Evolutionary conservation across 1,284 basidiomycete species (phyloP), one percentile per base, ranked within the genome.

Genomic region (Violaceomyces palustris): DNA sequence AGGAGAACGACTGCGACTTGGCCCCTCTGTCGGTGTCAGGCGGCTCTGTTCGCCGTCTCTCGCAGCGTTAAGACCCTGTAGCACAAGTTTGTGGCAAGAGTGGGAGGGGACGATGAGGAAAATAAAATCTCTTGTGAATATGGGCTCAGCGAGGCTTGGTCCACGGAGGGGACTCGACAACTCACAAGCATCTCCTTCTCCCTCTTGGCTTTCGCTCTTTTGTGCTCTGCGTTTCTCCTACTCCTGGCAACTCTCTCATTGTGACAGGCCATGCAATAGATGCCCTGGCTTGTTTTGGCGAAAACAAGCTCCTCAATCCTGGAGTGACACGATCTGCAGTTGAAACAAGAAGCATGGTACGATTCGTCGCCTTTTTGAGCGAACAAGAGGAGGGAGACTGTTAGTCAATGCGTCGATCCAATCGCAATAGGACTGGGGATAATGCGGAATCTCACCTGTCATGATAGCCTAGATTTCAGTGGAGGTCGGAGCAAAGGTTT

Each of bases 201-300:
- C 17, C 49, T 53, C 11, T 43, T 47, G 2, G 52, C 47, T 21
- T 44, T 55, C 24, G 51, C 52, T 6, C 54, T 45, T 21, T 81
- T 81, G 22, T 78, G 80, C 76, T 96, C 89, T 2, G 88, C 86
- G 73, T 96, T 89, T 53, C 87, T 82, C 56, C 89, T 78, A 61
- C 89, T 90, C 58, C 88, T 82, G 23, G 89, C 89, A 69, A 97
- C 93, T 44, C 94, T 85, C 52, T 96, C 88, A 75, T 92, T 94
- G 74, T 98, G 94, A 69, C 93, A 98, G 41, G 83, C 67, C 92
- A 97, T 96, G 74, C 93, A 98, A 75, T 98, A 98, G 56, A 98
- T 97, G 37, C 94, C 93, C 68, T 96, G 89, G 54, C 84, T 88
- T 1, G 94, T 98, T 78, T 97, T 98, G 43, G 93, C 94, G 67